Base-by-base conservation (phyloP, 2,329 filamentous ascomycete species). In the Talaromyces albobiverticillius region DNA sequence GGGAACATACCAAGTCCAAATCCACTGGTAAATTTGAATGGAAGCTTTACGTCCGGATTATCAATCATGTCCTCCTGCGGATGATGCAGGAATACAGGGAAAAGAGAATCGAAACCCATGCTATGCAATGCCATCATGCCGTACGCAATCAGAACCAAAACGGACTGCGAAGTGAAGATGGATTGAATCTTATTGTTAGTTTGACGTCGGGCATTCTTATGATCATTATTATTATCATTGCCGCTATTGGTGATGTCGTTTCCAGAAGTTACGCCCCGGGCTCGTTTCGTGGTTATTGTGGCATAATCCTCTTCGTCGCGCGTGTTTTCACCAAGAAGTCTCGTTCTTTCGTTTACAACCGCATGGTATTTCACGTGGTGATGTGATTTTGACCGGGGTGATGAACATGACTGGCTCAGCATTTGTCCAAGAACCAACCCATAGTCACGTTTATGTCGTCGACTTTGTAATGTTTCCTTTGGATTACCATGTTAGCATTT, bases 31-130 rank as follows among this genome's bases (percentile, higher is more conserved):
- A 96, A 96, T 64, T 89, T 87, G 64, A 96, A 86, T 0, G 92
- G 92, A 0, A 90, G 79, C 2, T 78, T 73, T 10, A 84, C 76
- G 0, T 80, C 74, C 0, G 83, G 82, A 54, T 82, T 79, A 45
- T 81, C 71, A 31, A 81, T 71, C 4, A 77, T 70, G 4, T 78
- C 66, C 61, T 85, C 78, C 1, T 71, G 71, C 0, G 88, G 87
- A 60, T 90, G 87, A 71, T 95, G 89, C 64, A 96, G 81, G 69
- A 95, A 95, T 1, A 96, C 90, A 3, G 91, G 89, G 1, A 97
- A 82, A 2, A 93, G 79, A 66, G 95, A 91, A 70, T 97, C 93
- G 66, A 86, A 96, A 1, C 90, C 86, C 36, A 95, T 84, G 0
- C 84, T 86, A 70, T 96, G 91, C 46, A 95, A 80, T 0, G 90